Evolutionary conservation across 192 early-diverging fungal genomes (phyloP), one percentile per base, ranked within the genome.

Genomic region (Powellomyces hirtus): DNA sequence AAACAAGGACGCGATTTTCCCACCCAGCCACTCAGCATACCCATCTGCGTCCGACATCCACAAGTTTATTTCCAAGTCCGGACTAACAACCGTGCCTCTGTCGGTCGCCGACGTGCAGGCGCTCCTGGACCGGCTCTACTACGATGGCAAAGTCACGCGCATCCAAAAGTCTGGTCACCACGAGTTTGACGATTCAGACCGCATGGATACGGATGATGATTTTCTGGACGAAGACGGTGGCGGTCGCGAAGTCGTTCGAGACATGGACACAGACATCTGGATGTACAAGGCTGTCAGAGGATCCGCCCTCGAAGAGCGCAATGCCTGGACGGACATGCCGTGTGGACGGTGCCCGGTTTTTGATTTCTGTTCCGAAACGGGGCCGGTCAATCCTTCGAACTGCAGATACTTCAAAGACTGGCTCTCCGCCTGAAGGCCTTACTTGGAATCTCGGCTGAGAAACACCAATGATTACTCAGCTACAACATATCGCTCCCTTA

Each of bases 291-390:
- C 89, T n/a, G 66, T 90, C 7, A 75, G 85, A 14, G 79, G 76
- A 18, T 52, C 56, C 16, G 71, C 24, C 59, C 55, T 59, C 13
- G 67, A 61, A 2, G 74, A 57, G 55, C 57, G 53, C 35, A 71
- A 69, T 40, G 70, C 55, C 56, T 82, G 75, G 71, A 72, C 90
- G 29, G 91, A 93, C 45, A 81, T 89, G 8, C 94, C 95, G 2
- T 98, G 96, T 67, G 96, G 96, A 4, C 82, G 78, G 30, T 98
- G 96, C 64, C 91, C 94, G 14, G 92, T 95, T 1, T 87, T 83
- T 42, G 73, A 84, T 36, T 88, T 90, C 53, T 97, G 95, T 75
- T 78, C 75, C 33, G 86, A 80, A 35, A 81, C 79, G 8, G 91
- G 94, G 0, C 81, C 87, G 2, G 80, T 97, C 51, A 89, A 86